Evolutionary conservation across 1,139 yeast genomes (phyloP), one percentile per base, ranked within the genome.

Genomic region (Kodamaea fungicola): DNA sequence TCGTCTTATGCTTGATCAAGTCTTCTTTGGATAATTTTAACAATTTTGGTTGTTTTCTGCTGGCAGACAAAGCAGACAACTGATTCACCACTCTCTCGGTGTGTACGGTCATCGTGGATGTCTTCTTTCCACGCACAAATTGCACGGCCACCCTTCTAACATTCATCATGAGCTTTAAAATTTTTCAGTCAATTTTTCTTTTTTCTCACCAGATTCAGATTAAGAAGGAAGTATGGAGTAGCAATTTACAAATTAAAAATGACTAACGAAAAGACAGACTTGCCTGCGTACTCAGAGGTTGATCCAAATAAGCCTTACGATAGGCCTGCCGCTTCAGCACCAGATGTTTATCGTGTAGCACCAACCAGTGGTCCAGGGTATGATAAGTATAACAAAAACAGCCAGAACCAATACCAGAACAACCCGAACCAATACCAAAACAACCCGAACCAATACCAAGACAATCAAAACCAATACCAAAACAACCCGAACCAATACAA

Each of bases 11-110:
- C 55, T 94, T 86, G 46, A 90, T 71, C 43, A 83, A 71, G 56
- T 92, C 98, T 59, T 90, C 97, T 27, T 78, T 69, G 43, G 87
- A 76, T 31, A 89, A 69, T 51, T 80, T 85, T 45, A 92, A 64
- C 51, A 87, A 68, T 51, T 81, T 78, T 33, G 98, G 97, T 59
- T 84, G 92, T 62, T 88, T 89, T 66, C 88, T 80, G 42, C 86
- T 76, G 12, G 96, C 96, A 21, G 94, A 80, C 52, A 88, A 64
- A 21, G 90, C 96, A 31, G 95, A 83, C 45, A 89, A 72, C 64
- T 90, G 94, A 41, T 83, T 77, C 38, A 82, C 78, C 36, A 81
- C 74, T 52, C 74, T 74, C 52, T 82, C 87, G 7, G 86, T 80
- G 25, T 78, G 73, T 2, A 87, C 75, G 21, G 77, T 71, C 34